These are phyloP conservation scores for Candida ortonii DNA, from an alignment of 805 yeast species.

Conservation along the genomic window DNA sequence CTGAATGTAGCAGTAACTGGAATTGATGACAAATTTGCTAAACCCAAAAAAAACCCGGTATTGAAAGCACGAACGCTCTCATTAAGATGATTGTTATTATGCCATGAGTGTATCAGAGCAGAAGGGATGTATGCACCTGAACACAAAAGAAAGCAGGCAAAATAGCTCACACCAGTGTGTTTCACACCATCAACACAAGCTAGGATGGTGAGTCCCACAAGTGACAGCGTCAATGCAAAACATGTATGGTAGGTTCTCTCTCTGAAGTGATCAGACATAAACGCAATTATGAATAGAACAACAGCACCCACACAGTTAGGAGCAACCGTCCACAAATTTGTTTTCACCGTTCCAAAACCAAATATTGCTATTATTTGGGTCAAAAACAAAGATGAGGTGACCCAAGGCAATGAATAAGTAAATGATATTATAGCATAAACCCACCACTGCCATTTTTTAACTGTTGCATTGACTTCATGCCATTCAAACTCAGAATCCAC, in stretches of 20 bases:
- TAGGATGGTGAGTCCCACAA: slow-evolving; percentile 17
- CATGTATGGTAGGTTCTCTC: slow-evolving; percentile 18
- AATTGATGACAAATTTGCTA: slow-evolving; percentile 35
- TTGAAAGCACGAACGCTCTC: slow-evolving; percentile 18
- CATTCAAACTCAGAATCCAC: no score
- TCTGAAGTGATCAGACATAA: slow-evolving; percentile 14
- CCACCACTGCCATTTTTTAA: slow-evolving; percentile 20
- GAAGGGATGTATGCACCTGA: slow-evolving; percentile 20
- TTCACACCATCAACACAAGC: slow-evolving; percentile 12
- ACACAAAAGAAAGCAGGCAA: slow-evolving; percentile 20
- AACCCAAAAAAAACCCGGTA: slow-evolving; percentile 27
- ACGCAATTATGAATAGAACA: slow-evolving; percentile 6
- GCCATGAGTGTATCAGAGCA: slow-evolving; percentile 22
- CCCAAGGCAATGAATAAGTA: slow-evolving; percentile 16
- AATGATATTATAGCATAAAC: slow-evolving; percentile 14
- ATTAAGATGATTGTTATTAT: slow-evolving; percentile 17
- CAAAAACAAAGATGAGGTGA: slow-evolving; percentile 17
- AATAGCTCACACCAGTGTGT: slow-evolving; percentile 17
- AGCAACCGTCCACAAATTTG: slow-evolving; percentile 21
- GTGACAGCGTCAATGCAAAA: slow-evolving; percentile 12
- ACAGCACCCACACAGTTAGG: slow-evolving; percentile 19
- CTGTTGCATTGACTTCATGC: no score
- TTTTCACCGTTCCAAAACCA: slow-evolving; percentile 14
- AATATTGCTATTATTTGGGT: slow-evolving; percentile 18
- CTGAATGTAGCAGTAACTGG: slow-evolving; percentile 35